These are phyloP conservation scores for Cercospora sojina DNA, from an alignment of 2,329 filamentous ascomycete species.

Conservation along the genomic window DNA sequence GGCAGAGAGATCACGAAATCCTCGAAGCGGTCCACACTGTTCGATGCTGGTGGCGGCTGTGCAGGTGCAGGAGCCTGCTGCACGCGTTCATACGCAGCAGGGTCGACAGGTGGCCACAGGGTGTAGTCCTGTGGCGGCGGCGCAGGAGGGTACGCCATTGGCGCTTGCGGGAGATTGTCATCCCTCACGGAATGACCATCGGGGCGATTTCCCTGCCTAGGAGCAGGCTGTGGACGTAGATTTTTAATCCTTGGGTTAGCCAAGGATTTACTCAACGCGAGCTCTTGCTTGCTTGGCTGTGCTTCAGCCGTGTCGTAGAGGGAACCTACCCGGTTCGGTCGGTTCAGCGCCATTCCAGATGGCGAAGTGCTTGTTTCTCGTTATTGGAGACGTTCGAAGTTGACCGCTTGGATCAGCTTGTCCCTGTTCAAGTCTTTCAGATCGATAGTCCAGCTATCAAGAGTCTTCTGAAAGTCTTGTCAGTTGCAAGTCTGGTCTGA, in stretches of 20 bases:
- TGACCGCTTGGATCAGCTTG: background rate
- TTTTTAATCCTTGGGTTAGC: background rate
- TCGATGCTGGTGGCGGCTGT: background rate
- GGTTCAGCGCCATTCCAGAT: conserved; percentile 2
- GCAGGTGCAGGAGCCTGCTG: background rate
- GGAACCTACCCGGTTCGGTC: background rate
- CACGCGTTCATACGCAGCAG: background rate
- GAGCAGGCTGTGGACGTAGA: background rate
- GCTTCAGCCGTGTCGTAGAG: background rate
- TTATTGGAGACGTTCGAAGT: background rate
- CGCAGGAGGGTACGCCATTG: background rate
- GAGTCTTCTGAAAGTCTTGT: background rate
- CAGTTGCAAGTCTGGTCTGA: background rate
- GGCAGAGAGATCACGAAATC: background rate
- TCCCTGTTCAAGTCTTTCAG: conserved; percentile 1
- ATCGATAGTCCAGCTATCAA: conserved; percentile 14
- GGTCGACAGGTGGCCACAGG: conserved; percentile 1
- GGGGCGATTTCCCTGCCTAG: background rate
- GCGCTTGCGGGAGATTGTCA: background rate
- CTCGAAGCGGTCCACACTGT: background rate
- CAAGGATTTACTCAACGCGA: background rate
- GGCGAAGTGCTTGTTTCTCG: background rate
- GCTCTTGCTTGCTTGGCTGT: background rate
- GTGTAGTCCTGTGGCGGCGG: background rate
- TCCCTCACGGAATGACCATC: conserved; percentile 4